Evolutionary conservation across 106 monocot species (phyloP).

Genomic region (Allium fistulosum): DNA sequence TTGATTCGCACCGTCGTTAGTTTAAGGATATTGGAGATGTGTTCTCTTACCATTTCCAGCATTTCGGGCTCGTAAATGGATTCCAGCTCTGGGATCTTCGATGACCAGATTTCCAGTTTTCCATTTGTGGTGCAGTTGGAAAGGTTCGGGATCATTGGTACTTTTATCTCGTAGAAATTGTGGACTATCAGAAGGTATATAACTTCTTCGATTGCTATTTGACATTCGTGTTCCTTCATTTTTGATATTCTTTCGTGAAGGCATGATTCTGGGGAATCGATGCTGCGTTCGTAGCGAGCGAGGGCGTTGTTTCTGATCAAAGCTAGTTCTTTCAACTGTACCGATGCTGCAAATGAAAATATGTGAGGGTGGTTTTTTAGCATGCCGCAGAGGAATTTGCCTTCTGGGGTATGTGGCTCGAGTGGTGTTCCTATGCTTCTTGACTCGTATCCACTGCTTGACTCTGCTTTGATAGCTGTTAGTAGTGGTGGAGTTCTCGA

Average conservation of each 20-base stretch:
- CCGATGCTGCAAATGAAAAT: slow-evolving; percentile 30
- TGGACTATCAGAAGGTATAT: slow-evolving; percentile 59
- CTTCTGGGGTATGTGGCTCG: slow-evolving; percentile 39
- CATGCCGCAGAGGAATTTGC: slow-evolving; percentile 41
- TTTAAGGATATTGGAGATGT: slow-evolving; percentile 34
- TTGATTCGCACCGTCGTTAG: slow-evolving; percentile 23
- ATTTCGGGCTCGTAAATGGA: slow-evolving; percentile 39
- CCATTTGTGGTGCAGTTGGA: slow-evolving; percentile 19
- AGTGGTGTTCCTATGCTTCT: slow-evolving; percentile 40
- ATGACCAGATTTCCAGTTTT: slow-evolving; percentile 30
- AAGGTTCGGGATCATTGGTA: slow-evolving; percentile 48
- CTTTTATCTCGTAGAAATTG: slow-evolving; percentile 43
- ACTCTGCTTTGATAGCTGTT: slow-evolving; percentile 24
- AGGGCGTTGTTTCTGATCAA: slow-evolving; percentile 34
- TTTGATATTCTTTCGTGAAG: slow-evolving; percentile 63
- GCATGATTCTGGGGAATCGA: slow-evolving; percentile 34
- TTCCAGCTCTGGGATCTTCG: slow-evolving; percentile 39
- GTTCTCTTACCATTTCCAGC: slow-evolving; percentile 37
- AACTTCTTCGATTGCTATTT: slow-evolving; percentile 44
- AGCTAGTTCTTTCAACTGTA: slow-evolving; percentile 46
- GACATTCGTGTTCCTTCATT: slow-evolving; percentile 45
- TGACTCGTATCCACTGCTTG: slow-evolving; percentile 22
- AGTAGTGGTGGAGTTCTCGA: slow-evolving; percentile 9
- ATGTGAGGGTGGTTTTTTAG: slow-evolving; percentile 56
- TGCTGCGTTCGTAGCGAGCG: slow-evolving; percentile 31